Conservation (phyloP, 768 basidiomycete species). For the Tulasnella sp. region DNA sequence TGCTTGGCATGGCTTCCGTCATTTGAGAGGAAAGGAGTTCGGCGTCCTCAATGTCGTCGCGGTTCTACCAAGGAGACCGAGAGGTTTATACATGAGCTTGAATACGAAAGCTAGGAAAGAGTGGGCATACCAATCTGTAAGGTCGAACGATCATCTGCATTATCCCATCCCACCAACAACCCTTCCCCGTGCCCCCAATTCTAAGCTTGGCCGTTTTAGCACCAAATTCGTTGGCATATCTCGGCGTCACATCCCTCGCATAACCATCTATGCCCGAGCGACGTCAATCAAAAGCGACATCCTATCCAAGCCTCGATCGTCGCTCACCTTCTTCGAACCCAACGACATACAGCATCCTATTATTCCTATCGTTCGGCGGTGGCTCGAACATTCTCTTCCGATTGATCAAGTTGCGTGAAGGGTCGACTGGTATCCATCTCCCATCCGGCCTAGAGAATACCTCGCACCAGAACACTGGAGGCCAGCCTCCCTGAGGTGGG, state of each 20-base stretch:
- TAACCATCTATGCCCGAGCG: slow-evolving; percentile 54
- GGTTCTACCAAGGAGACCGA: slow-evolving; percentile 45
- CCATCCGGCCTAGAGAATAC: slow-evolving; percentile 88
- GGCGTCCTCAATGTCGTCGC: slow-evolving; percentile 89
- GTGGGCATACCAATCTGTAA: slow-evolving; percentile 64
- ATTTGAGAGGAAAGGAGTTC: slow-evolving; percentile 70
- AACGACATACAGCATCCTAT: slow-evolving; percentile 87
- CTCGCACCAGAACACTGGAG: slow-evolving; percentile 95
- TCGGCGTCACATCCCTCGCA: slow-evolving; percentile 81
- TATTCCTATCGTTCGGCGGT: slow-evolving; percentile 46
- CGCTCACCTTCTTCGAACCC: slow-evolving; percentile 71
- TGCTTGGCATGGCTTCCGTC: slow-evolving; percentile 88
- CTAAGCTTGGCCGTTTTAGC: slow-evolving; percentile 77
- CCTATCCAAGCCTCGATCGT: neutral
- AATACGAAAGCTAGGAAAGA: neutral
- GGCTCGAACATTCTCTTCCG: slow-evolving; percentile 78
- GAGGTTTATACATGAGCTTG: neutral
- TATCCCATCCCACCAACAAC: slow-evolving; percentile 81
- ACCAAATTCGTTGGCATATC: slow-evolving; percentile 76
- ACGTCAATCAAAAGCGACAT: neutral
- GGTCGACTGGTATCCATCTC: slow-evolving; percentile 90
- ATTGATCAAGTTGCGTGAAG: slow-evolving; percentile 70
- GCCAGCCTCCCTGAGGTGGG: slow-evolving; percentile 35
- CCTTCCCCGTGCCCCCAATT: slow-evolving; percentile 51
- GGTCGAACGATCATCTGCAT: slow-evolving; percentile 57